Conservation (phyloP, 2,329 filamentous ascomycete genomes). For the Lachnellula cervina region DNA sequence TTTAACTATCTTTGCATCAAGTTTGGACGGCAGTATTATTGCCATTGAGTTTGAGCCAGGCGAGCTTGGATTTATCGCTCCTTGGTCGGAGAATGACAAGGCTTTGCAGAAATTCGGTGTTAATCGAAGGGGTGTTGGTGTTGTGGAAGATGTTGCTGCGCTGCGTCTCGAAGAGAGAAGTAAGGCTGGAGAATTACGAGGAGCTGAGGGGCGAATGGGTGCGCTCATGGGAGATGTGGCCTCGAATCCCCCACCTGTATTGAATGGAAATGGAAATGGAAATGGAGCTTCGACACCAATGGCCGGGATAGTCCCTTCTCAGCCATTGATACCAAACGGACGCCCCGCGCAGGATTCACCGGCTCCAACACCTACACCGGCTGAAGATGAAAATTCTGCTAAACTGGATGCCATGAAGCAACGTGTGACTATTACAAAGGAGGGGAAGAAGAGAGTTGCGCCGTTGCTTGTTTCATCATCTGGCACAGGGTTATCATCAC, state of each 20-base stretch:
- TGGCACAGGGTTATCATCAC: conserved; percentile 77
- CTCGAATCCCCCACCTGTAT: conserved; percentile 24
- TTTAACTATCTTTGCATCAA: conserved; percentile 77
- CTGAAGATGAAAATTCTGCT: conserved; percentile 48
- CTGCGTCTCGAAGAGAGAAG: conserved; percentile 84
- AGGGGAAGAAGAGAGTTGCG: conserved; percentile 93
- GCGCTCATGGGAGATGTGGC: conserved; percentile 89
- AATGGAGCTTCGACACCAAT: conserved; percentile 24
- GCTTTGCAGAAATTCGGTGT: conserved; percentile 89
- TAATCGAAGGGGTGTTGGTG: conserved; percentile 80
- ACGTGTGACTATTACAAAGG: conserved; percentile 89
- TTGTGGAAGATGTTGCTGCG: conserved; percentile 88
- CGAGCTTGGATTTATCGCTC: conserved; percentile 85
- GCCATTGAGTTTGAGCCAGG: conserved; percentile 76
- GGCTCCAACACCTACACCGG: conserved; percentile 33
- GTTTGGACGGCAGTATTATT: conserved; percentile 84
- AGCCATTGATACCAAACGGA: conserved; percentile 23
- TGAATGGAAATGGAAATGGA: conserved; percentile 31
- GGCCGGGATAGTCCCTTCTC: conserved; percentile 16
- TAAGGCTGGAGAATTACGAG: conserved; percentile 84
- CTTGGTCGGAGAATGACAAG: conserved; percentile 84
- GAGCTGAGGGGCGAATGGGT: conserved; percentile 92
- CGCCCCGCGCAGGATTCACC: conserved; percentile 26
- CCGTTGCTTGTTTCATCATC: conserved; percentile 88
- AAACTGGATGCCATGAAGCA: conserved; percentile 74